These are phyloP conservation scores for Gentiana macrophylla DNA, from an alignment of 257 asterid species.

Conservation along the genomic window DNA sequence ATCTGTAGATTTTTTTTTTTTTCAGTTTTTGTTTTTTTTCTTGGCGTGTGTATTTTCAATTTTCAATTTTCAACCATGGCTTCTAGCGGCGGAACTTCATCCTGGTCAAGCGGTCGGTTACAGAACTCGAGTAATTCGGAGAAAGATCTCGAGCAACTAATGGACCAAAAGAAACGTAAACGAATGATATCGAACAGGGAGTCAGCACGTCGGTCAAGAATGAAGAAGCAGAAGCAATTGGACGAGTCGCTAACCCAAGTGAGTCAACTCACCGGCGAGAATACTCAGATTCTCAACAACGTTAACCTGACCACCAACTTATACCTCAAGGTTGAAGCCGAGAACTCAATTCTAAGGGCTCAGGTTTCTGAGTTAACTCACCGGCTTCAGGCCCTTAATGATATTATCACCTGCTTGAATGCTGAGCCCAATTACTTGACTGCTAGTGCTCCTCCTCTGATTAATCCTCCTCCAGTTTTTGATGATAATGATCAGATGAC, in stretches of 20 bases:
- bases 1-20: neutral
- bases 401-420: slow-evolving; percentile 21
- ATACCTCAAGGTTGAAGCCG: slow-evolving; percentile 18
- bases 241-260: slow-evolving; percentile 17
- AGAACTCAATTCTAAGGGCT: slow-evolving; percentile 23
- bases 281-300: slow-evolving; percentile 19
- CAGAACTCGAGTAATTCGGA: slow-evolving; percentile 16
- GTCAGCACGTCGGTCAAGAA: slow-evolving; percentile 30
- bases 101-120: slow-evolving; percentile 15
- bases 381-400: slow-evolving; percentile 38
- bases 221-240: slow-evolving; percentile 23
- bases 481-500: slow-evolving; percentile 6
- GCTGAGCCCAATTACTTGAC: neutral
- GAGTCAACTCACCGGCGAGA: slow-evolving; percentile 16
- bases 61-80: slow-evolving; percentile 6
- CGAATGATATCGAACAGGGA: slow-evolving; percentile 29
- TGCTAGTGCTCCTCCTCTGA: neutral
- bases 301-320: slow-evolving; percentile 12
- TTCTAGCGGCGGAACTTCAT: slow-evolving; percentile 20
- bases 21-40: neutral
- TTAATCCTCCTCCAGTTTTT: slow-evolving; percentile 1
- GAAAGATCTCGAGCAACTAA: slow-evolving; percentile 10
- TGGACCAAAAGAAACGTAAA: slow-evolving; percentile 22
- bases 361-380: slow-evolving; percentile 29
- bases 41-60: neutral